These are phyloP conservation scores for Fusarium compactum DNA, from an alignment of 2,329 filamentous ascomycete genomes.

Conservation along the genomic window DNA sequence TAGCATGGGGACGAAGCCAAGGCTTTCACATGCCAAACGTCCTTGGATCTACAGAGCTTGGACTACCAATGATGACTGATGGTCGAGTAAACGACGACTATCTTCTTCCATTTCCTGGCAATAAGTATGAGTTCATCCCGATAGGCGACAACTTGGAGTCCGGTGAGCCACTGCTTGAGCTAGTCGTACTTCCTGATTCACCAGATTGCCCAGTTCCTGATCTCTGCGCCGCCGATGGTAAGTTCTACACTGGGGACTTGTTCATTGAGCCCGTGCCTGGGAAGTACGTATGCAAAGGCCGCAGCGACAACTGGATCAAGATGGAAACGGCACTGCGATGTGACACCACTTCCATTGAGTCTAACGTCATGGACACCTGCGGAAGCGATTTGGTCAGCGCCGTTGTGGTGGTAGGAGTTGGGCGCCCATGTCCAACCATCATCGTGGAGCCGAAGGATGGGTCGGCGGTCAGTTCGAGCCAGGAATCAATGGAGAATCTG, in stretches of 20 bases:
- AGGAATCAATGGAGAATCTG: background rate
- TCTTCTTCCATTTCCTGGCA: background rate
- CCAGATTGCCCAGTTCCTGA: conserved; percentile 28
- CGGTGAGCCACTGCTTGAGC: conserved; percentile 20
- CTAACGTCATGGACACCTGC: conserved; percentile 33
- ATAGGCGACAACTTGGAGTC: background rate
- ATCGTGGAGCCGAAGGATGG: conserved; percentile 31
- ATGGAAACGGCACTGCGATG: conserved; percentile 40
- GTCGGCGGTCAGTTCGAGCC: background rate
- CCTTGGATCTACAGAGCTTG: conserved; percentile 33
- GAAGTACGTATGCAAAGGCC: conserved; percentile 30
- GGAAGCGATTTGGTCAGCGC: conserved; percentile 33
- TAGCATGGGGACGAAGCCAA: conserved; percentile 25
- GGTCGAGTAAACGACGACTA: background rate
- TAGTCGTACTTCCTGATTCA: conserved; percentile 21
- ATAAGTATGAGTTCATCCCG: conserved; percentile 21
- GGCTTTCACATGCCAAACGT: conserved; percentile 20
- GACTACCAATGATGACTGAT: conserved; percentile 7
- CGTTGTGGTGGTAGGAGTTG: conserved; percentile 34
- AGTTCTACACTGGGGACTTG: conserved; percentile 43
- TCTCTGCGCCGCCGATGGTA: conserved; percentile 30
- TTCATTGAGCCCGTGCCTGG: conserved; percentile 42
- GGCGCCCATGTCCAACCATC: conserved; percentile 36
- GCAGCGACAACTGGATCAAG: conserved; percentile 46
- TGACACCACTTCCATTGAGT: conserved; percentile 40